Evolutionary conservation across 192 early-diverging fungal genomes (phyloP).

Genomic region (Coemansia furcata): DNA sequence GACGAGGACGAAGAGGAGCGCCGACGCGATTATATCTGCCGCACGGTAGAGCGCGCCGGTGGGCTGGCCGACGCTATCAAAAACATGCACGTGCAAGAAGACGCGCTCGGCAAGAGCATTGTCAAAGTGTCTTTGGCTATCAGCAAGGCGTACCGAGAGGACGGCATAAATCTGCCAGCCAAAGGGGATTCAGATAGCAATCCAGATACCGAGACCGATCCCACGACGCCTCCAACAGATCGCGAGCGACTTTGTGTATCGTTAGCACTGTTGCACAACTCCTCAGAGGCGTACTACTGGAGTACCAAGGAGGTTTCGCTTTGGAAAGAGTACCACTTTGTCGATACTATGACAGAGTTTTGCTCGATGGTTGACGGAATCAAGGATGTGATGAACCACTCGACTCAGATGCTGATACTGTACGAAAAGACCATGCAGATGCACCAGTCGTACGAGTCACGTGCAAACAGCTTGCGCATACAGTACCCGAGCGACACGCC

Average conservation of each 20-base stretch:
- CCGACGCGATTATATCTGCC: slow-evolving; percentile 39
- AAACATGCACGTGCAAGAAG: slow-evolving; percentile 37
- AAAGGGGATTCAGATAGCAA: not conserved
- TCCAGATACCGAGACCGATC: not conserved
- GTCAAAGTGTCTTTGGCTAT: slow-evolving; percentile 34
- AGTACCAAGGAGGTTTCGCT: slow-evolving; percentile 40
- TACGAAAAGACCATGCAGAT: slow-evolving; percentile 46
- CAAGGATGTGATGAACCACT: slow-evolving; percentile 44
- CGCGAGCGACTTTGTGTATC: slow-evolving; percentile 36
- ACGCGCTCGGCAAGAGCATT: slow-evolving; percentile 30
- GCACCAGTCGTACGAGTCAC: slow-evolving; percentile 26
- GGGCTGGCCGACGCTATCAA: slow-evolving; percentile 26
- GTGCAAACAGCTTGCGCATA: slow-evolving; percentile 37
- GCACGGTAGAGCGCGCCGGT: slow-evolving; percentile 26
- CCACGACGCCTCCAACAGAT: not conserved
- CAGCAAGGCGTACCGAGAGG: slow-evolving; percentile 23
- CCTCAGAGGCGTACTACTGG: slow-evolving; percentile 44
- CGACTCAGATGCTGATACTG: slow-evolving; percentile 40
- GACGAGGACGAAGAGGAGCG: slow-evolving; percentile 51
- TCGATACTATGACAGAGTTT: slow-evolving; percentile 37
- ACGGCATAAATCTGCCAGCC: slow-evolving; percentile 1
- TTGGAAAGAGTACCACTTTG: slow-evolving; percentile 47
- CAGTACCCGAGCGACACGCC: slow-evolving; percentile 50
- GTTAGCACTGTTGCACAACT: slow-evolving; percentile 36
- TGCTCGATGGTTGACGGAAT: slow-evolving; percentile 36